These are phyloP conservation scores for Barnettozyma californica DNA, from an alignment of 805 yeast species.

Conservation along the genomic window DNA sequence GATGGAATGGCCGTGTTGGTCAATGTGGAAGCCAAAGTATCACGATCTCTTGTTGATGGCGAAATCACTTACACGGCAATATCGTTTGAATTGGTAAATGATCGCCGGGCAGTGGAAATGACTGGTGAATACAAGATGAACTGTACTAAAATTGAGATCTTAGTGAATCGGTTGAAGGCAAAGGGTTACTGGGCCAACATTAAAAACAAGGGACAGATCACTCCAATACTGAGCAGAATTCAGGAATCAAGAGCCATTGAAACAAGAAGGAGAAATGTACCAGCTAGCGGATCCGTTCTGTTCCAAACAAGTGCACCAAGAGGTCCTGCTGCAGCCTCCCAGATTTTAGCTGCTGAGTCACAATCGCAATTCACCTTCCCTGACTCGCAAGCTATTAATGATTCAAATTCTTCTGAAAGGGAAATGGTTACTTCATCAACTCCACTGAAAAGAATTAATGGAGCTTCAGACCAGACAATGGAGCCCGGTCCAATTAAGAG, in stretches of 20 bases:
- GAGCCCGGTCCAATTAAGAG: not conserved
- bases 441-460: not conserved
- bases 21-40: not conserved
- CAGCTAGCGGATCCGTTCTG: not conserved
- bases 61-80: not conserved
- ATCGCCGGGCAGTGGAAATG: not conserved
- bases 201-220: not conserved
- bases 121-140: not conserved
- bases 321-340: not conserved
- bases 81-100: slow-evolving; percentile 1
- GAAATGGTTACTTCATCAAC: not conserved
- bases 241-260: not conserved
- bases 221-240: not conserved
- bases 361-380: not conserved
- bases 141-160: not conserved
- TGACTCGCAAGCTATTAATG: not conserved
- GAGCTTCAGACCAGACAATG: not conserved
- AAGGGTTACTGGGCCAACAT: not conserved
- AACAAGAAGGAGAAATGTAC: not conserved
- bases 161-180: not conserved
- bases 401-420: not conserved
- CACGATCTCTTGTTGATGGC: not conserved
- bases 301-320: not conserved
- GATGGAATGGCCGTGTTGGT: slow-evolving; percentile 1
- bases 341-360: not conserved